Evolutionary conservation across 192 early-diverging fungal genomes (phyloP), one percentile per base, ranked within the genome.

Genomic region (Mortierella antarctica): DNA sequence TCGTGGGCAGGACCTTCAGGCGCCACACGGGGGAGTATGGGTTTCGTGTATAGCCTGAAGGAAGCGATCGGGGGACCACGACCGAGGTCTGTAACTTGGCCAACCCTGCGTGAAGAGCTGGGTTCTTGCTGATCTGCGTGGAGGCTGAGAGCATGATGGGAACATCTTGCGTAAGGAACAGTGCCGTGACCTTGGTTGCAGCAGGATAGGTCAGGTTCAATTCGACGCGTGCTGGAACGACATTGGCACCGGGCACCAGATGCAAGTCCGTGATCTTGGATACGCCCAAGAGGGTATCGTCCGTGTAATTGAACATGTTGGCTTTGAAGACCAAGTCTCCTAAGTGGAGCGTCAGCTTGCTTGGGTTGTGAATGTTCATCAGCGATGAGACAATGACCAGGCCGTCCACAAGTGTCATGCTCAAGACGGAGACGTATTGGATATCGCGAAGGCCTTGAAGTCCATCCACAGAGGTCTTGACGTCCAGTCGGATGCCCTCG

Each of bases 401-500:
- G 14, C 8, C 14, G 17, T 6, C 42, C 0, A 11, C 2, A 47
- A 0, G 9, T 2, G 12, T 52, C 9, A 67, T 21, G 3, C 21
- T 39, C 1, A 64, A 11, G 11, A 42, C 0, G 1, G 45, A 7
- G 14, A 48, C 0, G 50, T 68, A 59, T 2, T 72, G 57, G 20
- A 85, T 63, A 18, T 56, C 44, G 47, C 57, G 55, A 5, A 75
- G 46, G 12, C 73, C 73, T 21, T 75, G 73, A 0, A 75, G 65
- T 61, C 87, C 76, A 47, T 45, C 61, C 11, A 85, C 44, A 0
- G 64, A 70, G 13, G 82, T 73, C 49, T 67, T 59, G 14, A 88
- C 82, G 60, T 86, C 57, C 11, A 86, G 58, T 10, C 20, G 58
- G 57, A 89, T 83, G 6, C 83, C 82, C 11, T 57, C 68, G 17